These are phyloP conservation scores for Babesia bigemina DNA, from an alignment of 169 alveolate genomes.

Conservation along the genomic window DNA sequence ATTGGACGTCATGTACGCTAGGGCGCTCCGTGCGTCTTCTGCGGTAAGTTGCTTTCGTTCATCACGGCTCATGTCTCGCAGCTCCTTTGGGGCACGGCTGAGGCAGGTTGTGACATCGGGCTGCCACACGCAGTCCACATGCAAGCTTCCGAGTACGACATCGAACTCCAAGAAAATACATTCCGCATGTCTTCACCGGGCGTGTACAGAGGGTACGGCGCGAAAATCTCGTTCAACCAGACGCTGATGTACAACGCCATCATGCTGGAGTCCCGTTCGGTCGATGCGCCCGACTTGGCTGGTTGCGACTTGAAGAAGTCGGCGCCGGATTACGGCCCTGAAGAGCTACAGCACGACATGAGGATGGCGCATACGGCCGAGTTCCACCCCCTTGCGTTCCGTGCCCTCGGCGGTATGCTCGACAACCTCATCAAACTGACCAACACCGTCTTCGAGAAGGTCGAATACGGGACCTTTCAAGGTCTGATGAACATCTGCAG, in stretches of 20 bases:
- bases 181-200: slow-evolving; percentile 66
- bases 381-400: slow-evolving; percentile 64
- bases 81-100: slow-evolving; percentile 73
- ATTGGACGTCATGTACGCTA: slow-evolving; percentile 74
- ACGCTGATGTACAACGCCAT: slow-evolving; percentile 76
- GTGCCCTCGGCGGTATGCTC: slow-evolving; percentile 50
- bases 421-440: slow-evolving; percentile 65
- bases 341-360: slow-evolving; percentile 42
- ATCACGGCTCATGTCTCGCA: slow-evolving; percentile 13
- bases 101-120: slow-evolving; percentile 64
- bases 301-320: neutral
- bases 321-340: slow-evolving; percentile 2
- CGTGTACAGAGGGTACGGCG: slow-evolving; percentile 76
- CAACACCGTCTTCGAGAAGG: slow-evolving; percentile 55
- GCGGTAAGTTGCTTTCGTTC: slow-evolving; percentile 17
- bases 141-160: slow-evolving; percentile 72
- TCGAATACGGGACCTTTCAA: slow-evolving; percentile 68
- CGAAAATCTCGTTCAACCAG: slow-evolving; percentile 71
- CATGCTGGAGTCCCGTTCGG: slow-evolving; percentile 61
- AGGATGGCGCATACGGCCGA: slow-evolving; percentile 46
- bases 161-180: slow-evolving; percentile 43
- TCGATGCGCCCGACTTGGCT: slow-evolving; percentile 1
- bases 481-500: slow-evolving; percentile 70
- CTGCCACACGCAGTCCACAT: slow-evolving; percentile 60
- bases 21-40: slow-evolving; percentile 47